Percentiles rank a stretch among this genome's conserved stretches.
phyloP scores from a whole-genome alignment of 345 rosid genomes.

The Salix dunnii region DNA sequence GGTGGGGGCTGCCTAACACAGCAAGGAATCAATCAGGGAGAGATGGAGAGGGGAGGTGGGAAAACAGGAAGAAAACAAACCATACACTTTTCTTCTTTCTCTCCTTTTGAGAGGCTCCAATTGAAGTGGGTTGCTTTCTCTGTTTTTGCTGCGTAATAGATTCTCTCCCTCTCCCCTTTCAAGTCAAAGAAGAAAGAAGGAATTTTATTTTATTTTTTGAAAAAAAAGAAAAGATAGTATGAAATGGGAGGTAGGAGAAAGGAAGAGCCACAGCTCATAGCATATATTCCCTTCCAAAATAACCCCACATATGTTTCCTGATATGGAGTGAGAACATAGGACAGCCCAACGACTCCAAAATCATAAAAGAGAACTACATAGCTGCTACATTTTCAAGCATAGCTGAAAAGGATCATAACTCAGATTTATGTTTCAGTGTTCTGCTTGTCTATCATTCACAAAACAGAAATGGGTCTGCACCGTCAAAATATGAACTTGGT shows the following conservation, averaged over 20 bases:
- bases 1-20: conserved; percentile 50
- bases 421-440: conserved; percentile 18
- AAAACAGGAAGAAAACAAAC: conserved; percentile 58
- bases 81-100: conserved; percentile 59
- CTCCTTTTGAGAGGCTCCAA: conserved; percentile 45
- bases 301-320: conserved; percentile 75
- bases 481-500: conserved; percentile 65
- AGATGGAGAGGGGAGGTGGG: conserved; percentile 21
- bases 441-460: conserved; percentile 17
- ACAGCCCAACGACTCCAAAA: conserved; percentile 44
- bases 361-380: conserved; percentile 33
- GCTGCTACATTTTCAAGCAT: conserved; percentile 26
- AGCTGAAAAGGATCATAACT: conserved; percentile 22
- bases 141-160: conserved; percentile 59
- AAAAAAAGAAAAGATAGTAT: conserved; percentile 20
- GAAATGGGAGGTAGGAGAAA: conserved; percentile 38
- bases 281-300: conserved; percentile 73
- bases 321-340: conserved; percentile 66
- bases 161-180: conserved; percentile 40
- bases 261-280: conserved; percentile 58
- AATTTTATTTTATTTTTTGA: background rate
- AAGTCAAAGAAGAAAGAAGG: conserved; percentile 49
- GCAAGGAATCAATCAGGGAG: conserved; percentile 43
- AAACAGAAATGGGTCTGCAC: conserved; percentile 36
- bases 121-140: conserved; percentile 37